Base-by-base conservation (phyloP, 1,284 basidiomycete species). In the Fomitopsis schrenkii region DNA sequence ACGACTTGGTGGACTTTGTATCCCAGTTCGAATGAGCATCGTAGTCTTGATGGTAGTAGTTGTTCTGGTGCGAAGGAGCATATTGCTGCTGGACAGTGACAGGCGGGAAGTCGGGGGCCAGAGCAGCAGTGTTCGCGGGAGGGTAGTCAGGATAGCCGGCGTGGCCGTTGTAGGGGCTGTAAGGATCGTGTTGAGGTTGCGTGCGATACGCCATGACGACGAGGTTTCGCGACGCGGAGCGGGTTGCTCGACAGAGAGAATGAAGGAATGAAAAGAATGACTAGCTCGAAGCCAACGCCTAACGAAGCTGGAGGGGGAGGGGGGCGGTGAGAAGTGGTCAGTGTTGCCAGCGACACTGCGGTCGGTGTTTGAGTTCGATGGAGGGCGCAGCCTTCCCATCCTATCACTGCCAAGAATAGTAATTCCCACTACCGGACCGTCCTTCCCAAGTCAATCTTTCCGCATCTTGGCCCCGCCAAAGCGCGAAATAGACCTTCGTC, bases 21-120 rank as follows among this genome's bases (percentile, higher is more conserved):
- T 91, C 88, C 87, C 88, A 90, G 50, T 76, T 76, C 33, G 74
- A 70, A 40, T 80, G 75, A 60, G 71, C 64, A 63, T 86, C 83
- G 60, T 68, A 70, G 3, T 74, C 67, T 57, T 67, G 64, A 55
- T 67, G 64, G 9, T 71, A 57, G 28, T 68, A 67, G 45, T 67
- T 61, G 58, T 67, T 64, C 60, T 64, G 59, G 9, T 42, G 44
- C 5, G 61, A 62, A n/a, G 55, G 41, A 22, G 63, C 30, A 55
- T 61, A 67, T 36, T 63, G 52, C 58, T 67, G 66, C 44, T 61
- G 63, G 41, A 42, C 55, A 26, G 52, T 58, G 28, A 64, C 61
- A 48, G 67, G 64, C 36, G 77, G 73, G 45, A 79, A 81, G 58
- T 79, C 76, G 52, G 74, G 75, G 14, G 68, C 70, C 53, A 72